Evolutionary conservation across 352 stramenopile species (phyloP).

Genomic region (Aphanomyces euteiches): DNA sequence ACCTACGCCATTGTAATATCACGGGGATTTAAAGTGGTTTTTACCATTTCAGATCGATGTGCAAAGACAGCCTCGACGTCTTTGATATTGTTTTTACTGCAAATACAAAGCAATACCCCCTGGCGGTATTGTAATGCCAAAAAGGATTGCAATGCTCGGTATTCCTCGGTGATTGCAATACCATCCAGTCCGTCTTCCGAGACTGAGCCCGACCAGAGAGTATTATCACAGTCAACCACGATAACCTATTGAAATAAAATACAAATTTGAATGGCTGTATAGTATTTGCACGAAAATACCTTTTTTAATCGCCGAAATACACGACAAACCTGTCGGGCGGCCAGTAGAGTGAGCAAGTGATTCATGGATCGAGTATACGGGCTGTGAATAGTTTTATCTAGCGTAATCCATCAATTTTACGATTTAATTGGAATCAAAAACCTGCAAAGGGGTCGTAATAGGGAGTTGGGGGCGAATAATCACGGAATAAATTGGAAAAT

Average conservation of each 20-base stretch:
- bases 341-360: conserved; percentile 43
- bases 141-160: conserved; percentile 60
- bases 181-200: conserved; percentile 47
- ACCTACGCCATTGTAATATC: conserved; percentile 24
- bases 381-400: conserved; percentile 40
- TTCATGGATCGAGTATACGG: conserved; percentile 66
- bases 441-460: conserved; percentile 53
- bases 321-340: conserved; percentile 51
- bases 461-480: conserved; percentile 29
- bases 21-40: conserved; percentile 35
- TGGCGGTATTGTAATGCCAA: conserved; percentile 43
- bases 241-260: conserved; percentile 56
- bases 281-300: not conserved
- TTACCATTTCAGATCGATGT: conserved; percentile 31
- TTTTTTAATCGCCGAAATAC: conserved; percentile 37
- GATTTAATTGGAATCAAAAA: not conserved
- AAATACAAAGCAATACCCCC: conserved; percentile 57
- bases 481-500: conserved; percentile 36
- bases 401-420: not conserved
- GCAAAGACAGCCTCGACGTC: conserved; percentile 54
- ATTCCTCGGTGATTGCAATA: conserved; percentile 42
- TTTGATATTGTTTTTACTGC: conserved; percentile 62
- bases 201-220: conserved; percentile 60
- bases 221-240: conserved; percentile 76
- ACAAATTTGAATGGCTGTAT: not conserved